A percentile compares a stretch with the other conserved stretches of the same genome.
These are phyloP conservation scores for Ceratocystis lukuohia DNA, from an alignment of 2,329 filamentous ascomycete genomes.

Conservation along the genomic window DNA sequence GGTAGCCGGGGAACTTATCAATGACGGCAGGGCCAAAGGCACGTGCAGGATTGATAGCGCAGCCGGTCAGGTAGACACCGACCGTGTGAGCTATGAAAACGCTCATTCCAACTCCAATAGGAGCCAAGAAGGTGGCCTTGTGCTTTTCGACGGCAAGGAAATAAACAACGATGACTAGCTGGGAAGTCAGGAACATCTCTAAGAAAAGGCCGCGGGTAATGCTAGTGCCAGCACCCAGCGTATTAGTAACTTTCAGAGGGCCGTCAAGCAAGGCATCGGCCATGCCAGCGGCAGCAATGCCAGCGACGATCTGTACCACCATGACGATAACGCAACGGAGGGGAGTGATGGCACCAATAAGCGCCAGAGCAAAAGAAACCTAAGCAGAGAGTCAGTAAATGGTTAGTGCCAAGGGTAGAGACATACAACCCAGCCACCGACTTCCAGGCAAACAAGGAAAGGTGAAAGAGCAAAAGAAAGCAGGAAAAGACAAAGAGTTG, in stretches of 20 bases:
- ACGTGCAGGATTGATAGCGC: constrained; percentile 38
- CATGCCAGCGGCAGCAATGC: constrained; percentile 45
- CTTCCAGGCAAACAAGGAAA: background rate
- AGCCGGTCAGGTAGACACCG: constrained; percentile 36
- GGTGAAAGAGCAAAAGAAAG: background rate
- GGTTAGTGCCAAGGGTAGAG: background rate
- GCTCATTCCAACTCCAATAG: constrained; percentile 56
- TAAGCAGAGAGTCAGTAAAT: constrained; percentile 21
- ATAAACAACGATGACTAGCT: constrained; percentile 51
- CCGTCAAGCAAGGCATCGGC: constrained; percentile 46
- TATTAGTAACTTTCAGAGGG: constrained; percentile 41
- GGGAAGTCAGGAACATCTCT: constrained; percentile 51
- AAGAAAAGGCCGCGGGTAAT: constrained; percentile 49
- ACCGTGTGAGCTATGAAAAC: constrained; percentile 47
- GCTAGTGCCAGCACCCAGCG: constrained; percentile 37
- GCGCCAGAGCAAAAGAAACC: constrained; percentile 46
- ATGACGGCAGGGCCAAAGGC: constrained; percentile 38
- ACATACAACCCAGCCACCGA: background rate
- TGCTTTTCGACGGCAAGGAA: constrained; percentile 65
- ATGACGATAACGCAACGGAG: constrained; percentile 40
- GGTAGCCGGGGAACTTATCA: constrained; percentile 32
- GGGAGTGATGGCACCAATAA: constrained; percentile 43
- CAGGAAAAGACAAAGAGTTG: background rate
- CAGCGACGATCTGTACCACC: constrained; percentile 43
- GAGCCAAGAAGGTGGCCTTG: constrained; percentile 56